Conservation (phyloP, 352 stramenopile genomes). For the Globisporangium nunn region DNA sequence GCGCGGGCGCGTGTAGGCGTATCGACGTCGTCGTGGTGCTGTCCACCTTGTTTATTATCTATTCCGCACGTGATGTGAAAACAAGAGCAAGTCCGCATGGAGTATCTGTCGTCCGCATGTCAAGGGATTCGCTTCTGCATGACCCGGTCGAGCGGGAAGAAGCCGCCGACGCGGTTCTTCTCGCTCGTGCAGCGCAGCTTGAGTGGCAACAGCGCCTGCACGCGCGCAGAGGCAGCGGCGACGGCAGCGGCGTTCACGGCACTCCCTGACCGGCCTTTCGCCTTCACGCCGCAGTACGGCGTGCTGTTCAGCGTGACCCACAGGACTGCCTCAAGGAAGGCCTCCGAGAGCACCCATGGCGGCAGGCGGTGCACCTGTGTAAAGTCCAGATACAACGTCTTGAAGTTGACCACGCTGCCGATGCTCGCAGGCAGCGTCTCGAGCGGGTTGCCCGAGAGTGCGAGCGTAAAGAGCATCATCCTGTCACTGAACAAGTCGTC, state of each 20-base stretch:
- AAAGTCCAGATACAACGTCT: constrained; percentile 9
- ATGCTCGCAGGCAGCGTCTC: neutral
- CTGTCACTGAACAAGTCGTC: constrained; percentile 1
- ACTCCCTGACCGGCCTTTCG: neutral
- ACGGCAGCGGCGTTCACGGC: neutral
- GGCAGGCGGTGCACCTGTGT: constrained; percentile 1
- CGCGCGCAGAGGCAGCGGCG: neutral
- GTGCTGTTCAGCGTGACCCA: constrained; percentile 1
- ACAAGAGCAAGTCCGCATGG: neutral
- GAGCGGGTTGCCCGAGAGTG: constrained; percentile 7
- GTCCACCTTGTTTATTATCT: neutral
- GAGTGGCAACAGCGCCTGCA: constrained; percentile 6
- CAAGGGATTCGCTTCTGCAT: constrained; percentile 1
- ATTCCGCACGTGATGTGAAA: neutral
- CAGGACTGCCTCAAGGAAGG: constrained; percentile 8
- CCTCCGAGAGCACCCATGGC: constrained; percentile 1
- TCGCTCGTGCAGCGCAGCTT: constrained; percentile 9
- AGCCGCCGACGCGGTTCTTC: constrained; percentile 8
- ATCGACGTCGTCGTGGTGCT: neutral
- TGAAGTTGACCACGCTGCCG: constrained; percentile 5
- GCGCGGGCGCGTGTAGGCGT: neutral
- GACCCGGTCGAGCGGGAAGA: constrained; percentile 2
- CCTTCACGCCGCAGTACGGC: constrained; percentile 1
- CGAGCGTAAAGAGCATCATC: constrained; percentile 8
- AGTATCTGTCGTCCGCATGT: neutral